Conservation (phyloP, 352 stramenopile species). For the Phytophthora idaei region DNA sequence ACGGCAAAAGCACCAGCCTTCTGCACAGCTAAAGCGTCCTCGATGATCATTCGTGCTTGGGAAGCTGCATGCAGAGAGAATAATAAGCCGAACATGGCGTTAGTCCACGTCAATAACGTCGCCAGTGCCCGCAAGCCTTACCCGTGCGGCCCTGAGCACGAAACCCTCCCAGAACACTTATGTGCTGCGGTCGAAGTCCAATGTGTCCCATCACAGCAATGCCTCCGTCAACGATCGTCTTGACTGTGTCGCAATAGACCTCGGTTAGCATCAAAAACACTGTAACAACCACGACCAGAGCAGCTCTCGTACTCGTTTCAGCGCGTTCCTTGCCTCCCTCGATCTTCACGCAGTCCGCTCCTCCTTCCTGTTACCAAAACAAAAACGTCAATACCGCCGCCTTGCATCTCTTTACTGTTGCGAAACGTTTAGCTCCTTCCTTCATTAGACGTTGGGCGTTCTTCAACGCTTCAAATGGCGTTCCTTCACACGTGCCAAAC, state of each 20-base stretch:
- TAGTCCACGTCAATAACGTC: background rate
- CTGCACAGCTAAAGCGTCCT: constrained; percentile 96
- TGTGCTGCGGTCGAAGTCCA: constrained; percentile 96
- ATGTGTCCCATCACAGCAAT: constrained; percentile 99
- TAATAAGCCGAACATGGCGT: background rate
- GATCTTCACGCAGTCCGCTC: constrained; percentile 98
- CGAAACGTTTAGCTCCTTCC: constrained; percentile 19
- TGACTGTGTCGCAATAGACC: constrained; percentile 41
- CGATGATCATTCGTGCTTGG: constrained; percentile 92
- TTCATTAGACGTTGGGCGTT: constrained; percentile 96
- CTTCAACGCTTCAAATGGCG: constrained; percentile 90
- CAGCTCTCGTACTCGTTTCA: constrained; percentile 56
- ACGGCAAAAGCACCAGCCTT: constrained; percentile 97
- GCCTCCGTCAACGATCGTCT: constrained; percentile 73
- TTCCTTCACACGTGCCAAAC: constrained; percentile 96
- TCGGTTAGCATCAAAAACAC: background rate
- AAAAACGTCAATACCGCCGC: background rate
- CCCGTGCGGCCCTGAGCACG: constrained; percentile 96
- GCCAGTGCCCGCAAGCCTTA: constrained; percentile 19
- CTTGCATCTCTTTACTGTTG: background rate
- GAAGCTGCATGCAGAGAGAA: constrained; percentile 38
- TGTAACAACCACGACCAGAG: background rate
- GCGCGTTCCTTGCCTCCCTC: constrained; percentile 92
- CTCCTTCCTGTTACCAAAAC: constrained; percentile 84
- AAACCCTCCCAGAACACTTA: constrained; percentile 96